These are phyloP conservation scores for Phytophthora syringae DNA, from an alignment of 352 stramenopile species.

Conservation along the genomic window DNA sequence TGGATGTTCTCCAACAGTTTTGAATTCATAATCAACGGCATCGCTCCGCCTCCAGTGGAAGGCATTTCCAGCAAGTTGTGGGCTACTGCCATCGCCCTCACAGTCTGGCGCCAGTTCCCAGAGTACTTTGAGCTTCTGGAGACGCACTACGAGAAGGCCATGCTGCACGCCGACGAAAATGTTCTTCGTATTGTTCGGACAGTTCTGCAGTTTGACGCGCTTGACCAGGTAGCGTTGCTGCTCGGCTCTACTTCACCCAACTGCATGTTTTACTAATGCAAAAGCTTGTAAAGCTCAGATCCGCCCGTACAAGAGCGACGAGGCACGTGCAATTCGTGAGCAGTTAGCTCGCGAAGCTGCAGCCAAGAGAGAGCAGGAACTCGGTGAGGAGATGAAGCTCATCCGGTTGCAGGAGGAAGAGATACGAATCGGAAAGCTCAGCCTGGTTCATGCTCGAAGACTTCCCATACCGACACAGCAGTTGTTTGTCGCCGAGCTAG, in stretches of 20 bases:
- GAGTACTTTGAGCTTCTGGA: constrained; percentile 69
- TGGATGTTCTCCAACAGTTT: constrained; percentile 69
- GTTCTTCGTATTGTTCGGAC: constrained; percentile 50
- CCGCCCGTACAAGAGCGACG: constrained; percentile 59
- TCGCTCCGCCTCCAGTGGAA: constrained; percentile 44
- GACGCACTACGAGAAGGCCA: constrained; percentile 57
- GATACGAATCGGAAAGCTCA: constrained; percentile 45
- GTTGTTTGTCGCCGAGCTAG: constrained; percentile 48
- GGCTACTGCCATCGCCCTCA: constrained; percentile 64
- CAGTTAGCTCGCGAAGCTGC: constrained; percentile 49
- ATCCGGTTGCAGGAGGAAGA: constrained; percentile 39
- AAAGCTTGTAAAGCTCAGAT: constrained; percentile 42
- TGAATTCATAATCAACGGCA: constrained; percentile 55
- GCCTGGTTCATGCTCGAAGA: constrained; percentile 44
- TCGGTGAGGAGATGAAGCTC: constrained; percentile 47
- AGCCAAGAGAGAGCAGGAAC: constrained; percentile 50
- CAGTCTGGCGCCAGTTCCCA: constrained; percentile 61
- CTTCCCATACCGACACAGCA: constrained; percentile 50
- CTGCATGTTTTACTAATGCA: not conserved
- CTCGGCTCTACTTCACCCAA: not conserved
- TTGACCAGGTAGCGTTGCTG: constrained; percentile 41
- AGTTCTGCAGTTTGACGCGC: constrained; percentile 46
- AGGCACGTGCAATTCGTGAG: constrained; percentile 56
- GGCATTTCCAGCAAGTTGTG: constrained; percentile 63
- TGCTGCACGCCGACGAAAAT: constrained; percentile 68